Percentiles rank a stretch among this genome's conserved stretches.
Evolutionary conservation across 164 flowering plant species (phyloP).

Genomic region (Berberis thunbergii): DNA sequence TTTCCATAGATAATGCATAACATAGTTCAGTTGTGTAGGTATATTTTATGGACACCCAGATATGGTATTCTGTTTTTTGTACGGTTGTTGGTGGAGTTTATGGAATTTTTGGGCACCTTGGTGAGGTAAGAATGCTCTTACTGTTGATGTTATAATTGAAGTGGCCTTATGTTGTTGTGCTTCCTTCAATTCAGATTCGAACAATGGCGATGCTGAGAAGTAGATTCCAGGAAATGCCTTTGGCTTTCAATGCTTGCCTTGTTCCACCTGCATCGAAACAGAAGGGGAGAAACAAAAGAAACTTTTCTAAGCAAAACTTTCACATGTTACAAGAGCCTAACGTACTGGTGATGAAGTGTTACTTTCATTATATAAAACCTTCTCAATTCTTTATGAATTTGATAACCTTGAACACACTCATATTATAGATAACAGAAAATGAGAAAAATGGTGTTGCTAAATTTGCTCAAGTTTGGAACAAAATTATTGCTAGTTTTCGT

Average conservation of each 20-base stretch:
- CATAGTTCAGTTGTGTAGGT: conserved; percentile 23
- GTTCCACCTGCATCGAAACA: conserved; percentile 42
- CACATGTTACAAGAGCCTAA: conserved; percentile 1
- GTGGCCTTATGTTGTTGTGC: conserved; percentile 3
- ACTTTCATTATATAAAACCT: not conserved
- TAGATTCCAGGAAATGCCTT: conserved; percentile 67
- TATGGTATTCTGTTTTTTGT: conserved; percentile 51
- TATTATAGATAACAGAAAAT: conserved; percentile 32
- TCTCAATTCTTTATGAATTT: not conserved
- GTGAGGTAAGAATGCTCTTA: conserved; percentile 54
- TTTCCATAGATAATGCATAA: not conserved
- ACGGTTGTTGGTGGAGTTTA: conserved; percentile 42
- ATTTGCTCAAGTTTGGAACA: conserved; percentile 84
- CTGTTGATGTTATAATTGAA: not conserved
- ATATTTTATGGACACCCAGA: conserved; percentile 52
- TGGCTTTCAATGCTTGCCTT: conserved; percentile 57
- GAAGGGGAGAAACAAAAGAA: conserved; percentile 20
- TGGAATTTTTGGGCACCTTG: conserved; percentile 75
- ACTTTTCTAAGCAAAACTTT: conserved; percentile 24
- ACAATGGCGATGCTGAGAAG: conserved; percentile 89
- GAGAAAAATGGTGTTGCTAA: conserved; percentile 39
- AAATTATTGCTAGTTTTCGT: conserved; percentile 65
- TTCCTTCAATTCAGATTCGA: conserved; percentile 46
- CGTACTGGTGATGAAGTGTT: not conserved
- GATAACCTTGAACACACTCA: conserved; percentile 1